Evolutionary conservation across 2,329 filamentous ascomycete species (phyloP), one percentile per base, ranked within the genome.

Genomic region (Colletotrichum sp.): DNA sequence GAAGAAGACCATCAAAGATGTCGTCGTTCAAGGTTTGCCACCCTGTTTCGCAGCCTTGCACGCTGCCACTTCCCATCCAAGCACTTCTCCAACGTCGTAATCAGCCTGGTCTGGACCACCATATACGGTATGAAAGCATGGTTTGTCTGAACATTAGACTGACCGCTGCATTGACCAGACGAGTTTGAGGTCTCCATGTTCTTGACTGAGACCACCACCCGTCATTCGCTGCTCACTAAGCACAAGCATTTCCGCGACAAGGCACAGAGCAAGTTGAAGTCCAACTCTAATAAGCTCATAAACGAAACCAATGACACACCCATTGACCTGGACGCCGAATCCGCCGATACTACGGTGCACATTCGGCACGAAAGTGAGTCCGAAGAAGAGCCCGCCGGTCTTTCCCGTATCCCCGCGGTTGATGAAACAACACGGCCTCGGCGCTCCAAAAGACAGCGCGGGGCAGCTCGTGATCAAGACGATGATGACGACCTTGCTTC

Each of bases 131-230:
- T 6, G 44, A n/a, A 26, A 63, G 28, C 32, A 39, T 21, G 39
- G 57, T 63, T 63, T 67, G 68, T 36, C 72, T 69, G 68, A 77
- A 66, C 49, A 36, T 49, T 39, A 21, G 7, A 39, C 59, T 63
- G 59, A 63, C 59, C n/a, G 13, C 32, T 30, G 34, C 34, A 44
- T 52, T 55, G 8, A 63, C 57, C 80, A 97, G 96, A 98, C 84
- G 96, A 98, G 79, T 99, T 98, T 82, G 96, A 99, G 82, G 95
- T 98, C 16, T 95, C 96, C 49, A 94, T 99, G 78, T 99, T 98
- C 86, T 88, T 99, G 79, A 98, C 95, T 62, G 95, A 98, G 84
- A 94, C 94, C 9, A 93, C 92, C 68, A 96, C 94, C 5, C 92
- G 96, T 16, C 97, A 99, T 87, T 95, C 95, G 39, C 88, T 99